Evolutionary conservation across 768 basidiomycete species (phyloP).

Genomic region (Russula olivacea): DNA sequence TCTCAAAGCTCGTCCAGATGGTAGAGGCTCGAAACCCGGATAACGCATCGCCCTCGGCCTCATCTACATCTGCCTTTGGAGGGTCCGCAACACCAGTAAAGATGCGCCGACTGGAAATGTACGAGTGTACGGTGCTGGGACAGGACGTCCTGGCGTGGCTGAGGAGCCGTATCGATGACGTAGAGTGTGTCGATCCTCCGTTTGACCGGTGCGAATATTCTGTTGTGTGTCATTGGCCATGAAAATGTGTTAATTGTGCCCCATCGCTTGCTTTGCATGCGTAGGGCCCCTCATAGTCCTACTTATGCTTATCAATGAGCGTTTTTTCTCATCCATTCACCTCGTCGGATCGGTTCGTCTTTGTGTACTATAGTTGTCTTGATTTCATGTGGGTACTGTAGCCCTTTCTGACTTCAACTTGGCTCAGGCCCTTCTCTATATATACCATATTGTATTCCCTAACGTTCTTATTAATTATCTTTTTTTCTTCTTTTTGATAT

Average conservation of each 20-base stretch:
- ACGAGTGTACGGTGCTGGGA: slow-evolving; percentile 60
- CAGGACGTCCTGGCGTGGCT: slow-evolving; percentile 69
- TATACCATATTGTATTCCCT: slow-evolving; percentile 16
- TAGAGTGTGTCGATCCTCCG: slow-evolving; percentile 54
- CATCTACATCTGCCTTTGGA: slow-evolving; percentile 31
- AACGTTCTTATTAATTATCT: slow-evolving; percentile 3
- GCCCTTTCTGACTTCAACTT: slow-evolving; percentile 6
- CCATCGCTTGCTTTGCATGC: slow-evolving; percentile 20
- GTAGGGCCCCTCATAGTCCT: slow-evolving; percentile 26
- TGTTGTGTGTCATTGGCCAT: slow-evolving; percentile 25
- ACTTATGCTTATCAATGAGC: slow-evolving; percentile 27
- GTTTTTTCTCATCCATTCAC: neutral
- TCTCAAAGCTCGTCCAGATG: slow-evolving; percentile 63
- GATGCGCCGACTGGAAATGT: slow-evolving; percentile 53
- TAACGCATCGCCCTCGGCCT: slow-evolving; percentile 32
- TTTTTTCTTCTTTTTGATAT: neutral
- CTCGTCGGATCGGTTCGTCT: neutral
- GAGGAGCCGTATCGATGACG: slow-evolving; percentile 52
- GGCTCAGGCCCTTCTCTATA: slow-evolving; percentile 1
- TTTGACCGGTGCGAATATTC: slow-evolving; percentile 38
- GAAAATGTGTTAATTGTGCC: slow-evolving; percentile 18
- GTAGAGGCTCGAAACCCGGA: slow-evolving; percentile 68
- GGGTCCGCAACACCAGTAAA: slow-evolving; percentile 48
- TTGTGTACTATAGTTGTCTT: slow-evolving; percentile 13
- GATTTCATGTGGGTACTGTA: slow-evolving; percentile 16